Evolutionary conservation across 192 early-diverging fungal genomes (phyloP), one percentile per base, ranked within the genome.

Genomic region (Radiomyces spectabilis): DNA sequence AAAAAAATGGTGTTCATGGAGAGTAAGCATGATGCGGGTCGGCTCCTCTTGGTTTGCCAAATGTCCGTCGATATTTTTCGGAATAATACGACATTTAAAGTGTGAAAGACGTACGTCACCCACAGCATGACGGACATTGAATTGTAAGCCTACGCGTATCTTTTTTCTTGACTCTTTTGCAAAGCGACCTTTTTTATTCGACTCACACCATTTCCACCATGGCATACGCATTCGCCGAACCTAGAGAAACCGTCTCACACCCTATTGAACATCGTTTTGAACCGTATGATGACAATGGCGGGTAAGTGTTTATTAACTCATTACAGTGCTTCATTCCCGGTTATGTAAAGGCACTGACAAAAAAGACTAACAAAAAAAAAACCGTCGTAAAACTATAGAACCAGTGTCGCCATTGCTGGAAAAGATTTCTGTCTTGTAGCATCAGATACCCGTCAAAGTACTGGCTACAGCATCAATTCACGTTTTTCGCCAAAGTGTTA

Each of bases 381-480:
- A 41, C 31, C 22, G 16, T 34, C 8, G 21, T 29, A 18, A 18
- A 22, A 26, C 29, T 15, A 32, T 44, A 88, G 93, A 32, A 93
- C 91, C 0, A 76, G 85, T 51, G 62, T 96, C 40, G 91, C 91
- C 29, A 90, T 99, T 71, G 89, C 93, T n/a, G 97, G 97, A 19
- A 73, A 87, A 24, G 94, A 97, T 76, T 99, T 87, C 61, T 88
- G 86, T 61, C 66, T 98, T 4, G 74, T 99, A 7, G 97, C 94
- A n/a, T 84, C 87, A 5, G 95, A 99, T 72, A 94, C 97, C 5
- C 88, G 95, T 40, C 91, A 95, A 69, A 92, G 88, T 63, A 85
- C 88, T 66, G 93, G 92, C 29, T 98, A 95, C 79, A 79, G 63
- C 58, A 97, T 99, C 76, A 94, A 97, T 77, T 78, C 86, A n/a